These are phyloP conservation scores for Plantago ovata DNA, from an alignment of 257 asterid species.

Conservation along the genomic window DNA sequence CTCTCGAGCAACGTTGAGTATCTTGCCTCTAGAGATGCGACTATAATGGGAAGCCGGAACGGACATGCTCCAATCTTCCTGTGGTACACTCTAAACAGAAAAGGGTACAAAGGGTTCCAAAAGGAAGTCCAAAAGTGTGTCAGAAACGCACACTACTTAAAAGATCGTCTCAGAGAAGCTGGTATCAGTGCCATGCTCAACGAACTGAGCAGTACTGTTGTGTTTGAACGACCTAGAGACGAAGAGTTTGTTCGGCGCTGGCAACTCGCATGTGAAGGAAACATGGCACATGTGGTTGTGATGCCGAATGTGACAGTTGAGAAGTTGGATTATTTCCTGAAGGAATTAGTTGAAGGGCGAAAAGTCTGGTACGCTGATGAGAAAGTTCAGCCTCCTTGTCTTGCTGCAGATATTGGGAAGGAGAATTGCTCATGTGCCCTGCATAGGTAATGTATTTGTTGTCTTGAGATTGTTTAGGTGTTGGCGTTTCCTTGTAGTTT, in stretches of 20 bases:
- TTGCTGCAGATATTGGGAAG: constrained; percentile 71
- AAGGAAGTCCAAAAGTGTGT: constrained; percentile 95
- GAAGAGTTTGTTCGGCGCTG: constrained; percentile 88
- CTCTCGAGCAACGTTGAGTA: constrained; percentile 89
- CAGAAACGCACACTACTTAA: constrained; percentile 87
- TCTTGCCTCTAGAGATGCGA: constrained; percentile 96
- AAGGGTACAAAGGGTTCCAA: constrained; percentile 93
- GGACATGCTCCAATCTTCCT: constrained; percentile 97
- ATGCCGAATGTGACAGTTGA: constrained; percentile 81
- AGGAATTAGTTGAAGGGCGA: constrained; percentile 58
- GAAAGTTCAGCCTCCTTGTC: constrained; percentile 61
- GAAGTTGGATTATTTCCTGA: constrained; percentile 71
- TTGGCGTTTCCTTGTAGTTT: too few species aligned
- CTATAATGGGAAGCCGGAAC: constrained; percentile 97
- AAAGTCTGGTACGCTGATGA: constrained; percentile 61
- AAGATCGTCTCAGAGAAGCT: constrained; percentile 61
- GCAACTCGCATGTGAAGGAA: constrained; percentile 95
- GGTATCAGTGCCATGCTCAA: constrained; percentile 90
- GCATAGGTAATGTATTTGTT: constrained; percentile 35
- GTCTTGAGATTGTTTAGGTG: constrained; percentile 5
- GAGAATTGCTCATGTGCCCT: constrained; percentile 48
- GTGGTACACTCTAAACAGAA: constrained; percentile 88
- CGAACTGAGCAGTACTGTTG: constrained; percentile 94
- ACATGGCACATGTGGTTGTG: constrained; percentile 84
- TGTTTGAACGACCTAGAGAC: constrained; percentile 86